Percentiles rank a stretch among this genome's conserved stretches.
Conservation (phyloP, 2,329 filamentous ascomycete species). For the Aureobasidium sp. region DNA sequence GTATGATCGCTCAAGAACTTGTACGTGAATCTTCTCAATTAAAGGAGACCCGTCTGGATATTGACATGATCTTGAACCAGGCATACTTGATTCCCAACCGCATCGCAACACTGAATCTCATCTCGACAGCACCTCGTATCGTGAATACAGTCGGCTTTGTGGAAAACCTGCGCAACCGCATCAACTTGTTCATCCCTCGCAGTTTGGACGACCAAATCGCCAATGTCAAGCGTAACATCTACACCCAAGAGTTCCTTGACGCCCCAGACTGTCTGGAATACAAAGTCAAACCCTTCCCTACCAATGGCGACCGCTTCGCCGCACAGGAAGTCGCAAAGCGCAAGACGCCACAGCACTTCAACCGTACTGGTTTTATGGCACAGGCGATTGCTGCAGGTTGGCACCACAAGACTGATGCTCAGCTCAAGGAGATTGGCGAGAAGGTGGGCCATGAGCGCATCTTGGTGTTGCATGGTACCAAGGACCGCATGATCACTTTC, state of each 20-base stretch:
- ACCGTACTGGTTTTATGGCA: slow-evolving; percentile 60
- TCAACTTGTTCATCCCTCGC: slow-evolving; percentile 60
- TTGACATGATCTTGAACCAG: slow-evolving; percentile 16
- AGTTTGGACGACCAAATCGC: slow-evolving; percentile 58
- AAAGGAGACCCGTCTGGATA: background rate
- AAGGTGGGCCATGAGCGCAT: slow-evolving; percentile 66
- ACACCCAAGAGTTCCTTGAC: slow-evolving; percentile 56
- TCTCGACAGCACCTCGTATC: slow-evolving; percentile 43
- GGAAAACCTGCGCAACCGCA: slow-evolving; percentile 56
- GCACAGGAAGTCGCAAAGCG: slow-evolving; percentile 73
- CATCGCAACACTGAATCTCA: slow-evolving; percentile 43
- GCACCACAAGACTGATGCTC: slow-evolving; percentile 64
- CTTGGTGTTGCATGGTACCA: slow-evolving; percentile 66
- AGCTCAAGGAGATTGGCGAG: slow-evolving; percentile 61
- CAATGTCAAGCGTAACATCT: slow-evolving; percentile 59
- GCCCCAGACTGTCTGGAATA: slow-evolving; percentile 49
- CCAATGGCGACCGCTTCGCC: slow-evolving; percentile 74
- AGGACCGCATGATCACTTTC: slow-evolving; percentile 70
- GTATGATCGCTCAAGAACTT: slow-evolving; percentile 87
- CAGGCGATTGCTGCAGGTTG: slow-evolving; percentile 73
- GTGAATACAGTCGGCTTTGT: slow-evolving; percentile 45
- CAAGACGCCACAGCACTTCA: slow-evolving; percentile 53
- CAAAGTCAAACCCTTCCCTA: slow-evolving; percentile 51
- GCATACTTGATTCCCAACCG: slow-evolving; percentile 40
- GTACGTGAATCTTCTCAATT: slow-evolving; percentile 29